Evolutionary conservation across 148 eudicot genomes (phyloP).

Genomic region (Nepenthes gracilis): DNA sequence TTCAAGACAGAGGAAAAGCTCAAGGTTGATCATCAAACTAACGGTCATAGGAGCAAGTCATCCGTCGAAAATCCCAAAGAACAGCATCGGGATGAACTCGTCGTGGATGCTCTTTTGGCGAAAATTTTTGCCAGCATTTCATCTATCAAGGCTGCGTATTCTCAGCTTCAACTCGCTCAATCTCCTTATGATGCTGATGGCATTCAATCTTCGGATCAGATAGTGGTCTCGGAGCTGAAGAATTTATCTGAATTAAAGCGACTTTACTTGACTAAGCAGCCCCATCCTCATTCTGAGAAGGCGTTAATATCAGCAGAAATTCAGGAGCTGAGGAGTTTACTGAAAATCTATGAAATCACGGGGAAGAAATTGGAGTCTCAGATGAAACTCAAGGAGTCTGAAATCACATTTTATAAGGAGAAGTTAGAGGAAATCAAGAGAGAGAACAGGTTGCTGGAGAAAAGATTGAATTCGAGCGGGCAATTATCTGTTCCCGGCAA

Average conservation of each 20-base stretch:
- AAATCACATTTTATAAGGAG: slow-evolving; percentile 64
- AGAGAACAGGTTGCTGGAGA: slow-evolving; percentile 63
- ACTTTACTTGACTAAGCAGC: slow-evolving; percentile 49
- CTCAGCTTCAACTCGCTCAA: slow-evolving; percentile 65
- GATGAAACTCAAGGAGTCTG: slow-evolving; percentile 60
- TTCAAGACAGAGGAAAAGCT: slow-evolving; percentile 9
- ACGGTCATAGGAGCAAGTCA: slow-evolving; percentile 19
- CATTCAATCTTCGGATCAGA: slow-evolving; percentile 69
- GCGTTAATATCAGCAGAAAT: slow-evolving; percentile 48
- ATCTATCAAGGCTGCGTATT: slow-evolving; percentile 73
- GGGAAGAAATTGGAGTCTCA: slow-evolving; percentile 64
- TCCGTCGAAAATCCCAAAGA: slow-evolving; percentile 34
- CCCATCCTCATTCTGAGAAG: slow-evolving; percentile 47
- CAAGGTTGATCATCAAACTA: slow-evolving; percentile 15
- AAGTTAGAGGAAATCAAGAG: slow-evolving; percentile 55
- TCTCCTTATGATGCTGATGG: slow-evolving; percentile 78
- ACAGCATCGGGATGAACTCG: slow-evolving; percentile 14
- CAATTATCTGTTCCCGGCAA: slow-evolving; percentile 36
- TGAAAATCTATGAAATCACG: slow-evolving; percentile 52
- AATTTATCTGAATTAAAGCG: slow-evolving; percentile 66
- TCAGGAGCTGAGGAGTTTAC: slow-evolving; percentile 60
- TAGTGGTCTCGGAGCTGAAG: slow-evolving; percentile 59
- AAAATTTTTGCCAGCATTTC: slow-evolving; percentile 72
- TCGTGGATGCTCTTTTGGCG: slow-evolving; percentile 65
- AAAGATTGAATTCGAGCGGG: slow-evolving; percentile 68